A percentile compares a stretch with the other conserved stretches of the same genome.
Conservation (phyloP, 2,329 filamentous ascomycete species). For the Ophiostoma australiae region DNA sequence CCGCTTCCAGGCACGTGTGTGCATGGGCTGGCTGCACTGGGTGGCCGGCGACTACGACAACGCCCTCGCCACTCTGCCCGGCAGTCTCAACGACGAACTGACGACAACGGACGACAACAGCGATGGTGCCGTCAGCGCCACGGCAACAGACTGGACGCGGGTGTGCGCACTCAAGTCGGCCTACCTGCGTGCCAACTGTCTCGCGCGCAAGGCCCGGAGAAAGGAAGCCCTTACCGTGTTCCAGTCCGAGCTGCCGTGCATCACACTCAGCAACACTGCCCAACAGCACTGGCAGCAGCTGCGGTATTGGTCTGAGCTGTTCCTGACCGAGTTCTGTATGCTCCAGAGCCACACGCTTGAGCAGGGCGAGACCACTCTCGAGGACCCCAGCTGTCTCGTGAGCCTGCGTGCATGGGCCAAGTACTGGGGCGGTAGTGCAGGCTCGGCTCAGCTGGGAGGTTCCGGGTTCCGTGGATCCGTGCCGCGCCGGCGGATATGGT, state of each 20-base stretch:
- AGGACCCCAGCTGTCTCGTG: slow-evolving; percentile 50
- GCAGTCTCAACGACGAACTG: slow-evolving; percentile 51
- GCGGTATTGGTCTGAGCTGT: slow-evolving; percentile 71
- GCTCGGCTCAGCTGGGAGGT: slow-evolving; percentile 47
- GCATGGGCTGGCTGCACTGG: slow-evolving; percentile 82
- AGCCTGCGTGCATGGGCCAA: slow-evolving; percentile 63
- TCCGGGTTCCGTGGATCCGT: slow-evolving; percentile 56
- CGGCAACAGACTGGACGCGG: slow-evolving; percentile 68
- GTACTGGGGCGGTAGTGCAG: slow-evolving; percentile 56
- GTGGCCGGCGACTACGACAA: slow-evolving; percentile 62
- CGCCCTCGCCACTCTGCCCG: slow-evolving; percentile 59
- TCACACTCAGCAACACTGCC: slow-evolving; percentile 50
- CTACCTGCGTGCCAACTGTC: slow-evolving; percentile 67
- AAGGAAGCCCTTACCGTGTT: slow-evolving; percentile 62
- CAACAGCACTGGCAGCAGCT: slow-evolving; percentile 58
- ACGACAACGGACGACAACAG: slow-evolving; percentile 44
- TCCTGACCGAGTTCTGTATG: slow-evolving; percentile 70
- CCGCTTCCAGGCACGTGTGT: slow-evolving; percentile 73
- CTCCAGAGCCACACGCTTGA: slow-evolving; percentile 57
- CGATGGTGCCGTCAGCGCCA: slow-evolving; percentile 38
- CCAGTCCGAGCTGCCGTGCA: slow-evolving; percentile 58
- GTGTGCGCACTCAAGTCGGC: slow-evolving; percentile 75
- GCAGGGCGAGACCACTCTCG: slow-evolving; percentile 46
- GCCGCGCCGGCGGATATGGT: slow-evolving; percentile 69
- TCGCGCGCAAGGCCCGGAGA: slow-evolving; percentile 46